Evolutionary conservation across 495 filamentous ascomycete genomes (phyloP).

Genomic region (Coniosporium apollinis): DNA sequence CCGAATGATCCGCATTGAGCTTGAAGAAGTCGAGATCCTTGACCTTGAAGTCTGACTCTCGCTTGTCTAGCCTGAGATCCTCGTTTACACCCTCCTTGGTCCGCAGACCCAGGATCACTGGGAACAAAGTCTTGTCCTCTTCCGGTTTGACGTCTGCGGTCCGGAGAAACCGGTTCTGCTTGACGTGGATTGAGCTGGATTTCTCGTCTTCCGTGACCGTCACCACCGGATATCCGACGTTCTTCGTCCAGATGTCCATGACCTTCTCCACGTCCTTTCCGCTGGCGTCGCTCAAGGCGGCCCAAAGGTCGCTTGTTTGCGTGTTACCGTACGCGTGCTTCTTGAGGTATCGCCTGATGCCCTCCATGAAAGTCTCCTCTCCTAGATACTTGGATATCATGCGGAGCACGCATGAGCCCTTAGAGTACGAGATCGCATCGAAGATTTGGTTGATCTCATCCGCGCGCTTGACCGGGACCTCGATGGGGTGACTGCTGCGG

Average conservation of each 20-base stretch:
- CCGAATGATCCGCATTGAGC: conserved; percentile 60
- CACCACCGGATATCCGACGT: conserved; percentile 59
- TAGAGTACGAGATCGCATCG: conserved; percentile 93
- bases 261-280: conserved; percentile 72
- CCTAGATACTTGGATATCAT: conserved; percentile 96
- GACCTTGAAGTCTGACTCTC: conserved; percentile 57
- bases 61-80: conserved; percentile 45
- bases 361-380: conserved; percentile 85
- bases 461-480: conserved; percentile 87
- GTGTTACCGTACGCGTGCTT: conserved; percentile 85
- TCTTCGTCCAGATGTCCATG: conserved; percentile 67
- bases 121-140: conserved; percentile 63
- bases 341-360: conserved; percentile 79
- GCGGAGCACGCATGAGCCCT: conserved; percentile 86
- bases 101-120: conserved; percentile 52
- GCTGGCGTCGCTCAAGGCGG: conserved; percentile 72
- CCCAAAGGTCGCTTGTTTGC: conserved; percentile 80
- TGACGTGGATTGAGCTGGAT: conserved; percentile 43
- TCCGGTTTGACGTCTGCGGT: conserved; percentile 66
- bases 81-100: conserved; percentile 49
- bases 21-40: conserved; percentile 55
- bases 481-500: conserved; percentile 89
- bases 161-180: conserved; percentile 60
- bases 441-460: conserved; percentile 98
- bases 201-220: conserved; percentile 45